Conservation (phyloP, 75 land plant species). For the Cryptomeria japonica region DNA sequence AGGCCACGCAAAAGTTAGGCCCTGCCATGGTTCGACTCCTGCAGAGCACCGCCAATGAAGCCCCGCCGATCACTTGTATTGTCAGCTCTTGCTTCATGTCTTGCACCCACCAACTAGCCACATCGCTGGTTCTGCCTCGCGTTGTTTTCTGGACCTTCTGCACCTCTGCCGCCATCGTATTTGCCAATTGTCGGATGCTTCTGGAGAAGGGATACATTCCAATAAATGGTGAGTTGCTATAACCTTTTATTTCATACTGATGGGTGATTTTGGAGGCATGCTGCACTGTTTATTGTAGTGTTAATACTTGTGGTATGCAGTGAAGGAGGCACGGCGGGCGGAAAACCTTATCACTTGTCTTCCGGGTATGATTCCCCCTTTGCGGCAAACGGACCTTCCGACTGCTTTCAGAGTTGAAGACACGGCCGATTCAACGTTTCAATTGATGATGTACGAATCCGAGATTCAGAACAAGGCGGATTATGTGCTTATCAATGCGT, state of each 20-base stretch:
- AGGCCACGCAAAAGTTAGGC: not conserved
- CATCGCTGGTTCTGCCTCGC: not conserved
- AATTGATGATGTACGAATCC: not conserved
- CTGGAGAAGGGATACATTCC: slow-evolving; percentile 7
- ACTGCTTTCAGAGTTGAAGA: not conserved
- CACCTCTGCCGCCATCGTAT: not conserved
- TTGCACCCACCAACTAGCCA: not conserved
- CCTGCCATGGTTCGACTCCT: not conserved
- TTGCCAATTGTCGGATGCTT: not conserved
- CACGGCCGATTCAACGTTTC: not conserved
- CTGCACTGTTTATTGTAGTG: no score
- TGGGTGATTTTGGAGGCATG: no score
- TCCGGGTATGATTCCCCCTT: not conserved
- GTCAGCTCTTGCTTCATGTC: not conserved
- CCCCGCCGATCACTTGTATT: slow-evolving; percentile 6
- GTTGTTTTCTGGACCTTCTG: slow-evolving; percentile 1
- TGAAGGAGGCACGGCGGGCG: not conserved
- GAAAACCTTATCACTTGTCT: not conserved
- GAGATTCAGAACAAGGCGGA: slow-evolving; percentile 15
- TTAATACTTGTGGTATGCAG: not conserved
- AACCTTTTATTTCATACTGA: no score
- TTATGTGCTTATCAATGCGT: not conserved
- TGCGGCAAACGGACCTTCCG: not conserved
- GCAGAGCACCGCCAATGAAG: not conserved
- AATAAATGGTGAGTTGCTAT: not conserved